Conservation (phyloP, 768 basidiomycete genomes). For the Trametes gibbosa region DNA sequence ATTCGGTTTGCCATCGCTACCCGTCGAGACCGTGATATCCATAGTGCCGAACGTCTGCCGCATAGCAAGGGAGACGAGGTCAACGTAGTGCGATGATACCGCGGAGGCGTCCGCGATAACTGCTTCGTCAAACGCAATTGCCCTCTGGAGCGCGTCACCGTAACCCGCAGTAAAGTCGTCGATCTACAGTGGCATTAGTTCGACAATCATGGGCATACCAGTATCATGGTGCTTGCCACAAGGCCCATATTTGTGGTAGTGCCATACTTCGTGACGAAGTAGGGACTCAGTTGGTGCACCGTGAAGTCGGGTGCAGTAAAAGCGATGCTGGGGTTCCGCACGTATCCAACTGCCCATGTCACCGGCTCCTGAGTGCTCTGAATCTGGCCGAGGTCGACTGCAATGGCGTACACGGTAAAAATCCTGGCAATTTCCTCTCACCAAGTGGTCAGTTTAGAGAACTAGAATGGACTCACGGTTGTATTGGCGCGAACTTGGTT, state of each 20-base stretch:
- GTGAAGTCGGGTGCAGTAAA: conserved; percentile 19
- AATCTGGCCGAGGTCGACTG: conserved; percentile 28
- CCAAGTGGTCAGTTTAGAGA: background rate
- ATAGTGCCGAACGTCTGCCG: conserved; percentile 27
- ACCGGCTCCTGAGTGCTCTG: conserved; percentile 17
- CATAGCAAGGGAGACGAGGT: conserved; percentile 26
- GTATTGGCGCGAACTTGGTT: conserved; percentile 15
- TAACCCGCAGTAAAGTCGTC: conserved; percentile 22
- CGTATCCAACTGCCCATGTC: conserved; percentile 30
- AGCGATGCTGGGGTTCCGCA: conserved; percentile 26
- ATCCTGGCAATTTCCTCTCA: background rate
- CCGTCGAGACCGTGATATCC: conserved; percentile 27
- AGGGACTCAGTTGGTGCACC: conserved; percentile 18
- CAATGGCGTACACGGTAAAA: conserved; percentile 26
- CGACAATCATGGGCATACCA: no score
- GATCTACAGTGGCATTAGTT: no score
- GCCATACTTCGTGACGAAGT: conserved; percentile 12
- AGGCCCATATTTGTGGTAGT: background rate
- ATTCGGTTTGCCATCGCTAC: conserved; percentile 18
- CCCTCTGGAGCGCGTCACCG: conserved; percentile 7
- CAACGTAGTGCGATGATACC: conserved; percentile 23
- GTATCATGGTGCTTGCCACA: background rate
- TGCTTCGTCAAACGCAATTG: conserved; percentile 23
- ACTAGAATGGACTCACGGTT: conserved; percentile 5
- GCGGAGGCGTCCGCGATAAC: conserved; percentile 22